Base-by-base conservation (phyloP, 768 basidiomycete species). In the Boletus barrowsii region DNA sequence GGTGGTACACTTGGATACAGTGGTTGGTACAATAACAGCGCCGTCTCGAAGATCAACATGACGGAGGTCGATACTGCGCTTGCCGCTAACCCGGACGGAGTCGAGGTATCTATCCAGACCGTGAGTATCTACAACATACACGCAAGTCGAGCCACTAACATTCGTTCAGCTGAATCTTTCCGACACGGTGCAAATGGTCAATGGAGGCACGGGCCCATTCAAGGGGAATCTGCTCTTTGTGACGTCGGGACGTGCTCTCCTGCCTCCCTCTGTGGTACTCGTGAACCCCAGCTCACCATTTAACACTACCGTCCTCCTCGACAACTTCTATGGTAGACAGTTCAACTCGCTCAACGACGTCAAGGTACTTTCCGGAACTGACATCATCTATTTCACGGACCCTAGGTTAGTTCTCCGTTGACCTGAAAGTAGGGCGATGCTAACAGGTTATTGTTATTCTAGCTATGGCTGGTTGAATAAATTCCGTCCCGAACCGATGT, bases 291-390 rank as follows among this genome's bases (percentile, higher is more conserved):
- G 61, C 4, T 64, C 80, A 6, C 88, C 88, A 1, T 75, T 84
- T 68, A 87, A 90, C 53, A 72, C 79, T 5, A 90, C 86, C 0
- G 78, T 87, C 39, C 68, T 93, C 14, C 67, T 93, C 55, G 87
- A 92, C 69, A 91, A 90, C 71, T 89, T 79, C 71, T 87, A 81
- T 62, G 90, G 90, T 3, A 75, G 88, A 7, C 89, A 90, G 58
- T 92, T 91, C 73, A 90, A 88, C 68, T 90, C 90, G 1, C 67
- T 92, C 39, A 91, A 91, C 66, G 91, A 93, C 59, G 75, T 87
- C 53, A 90, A 87, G 61, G 74, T 90, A 2, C 84, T 90, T 47
- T 87, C 87, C 1, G 70, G 70, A 14, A 86, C 79, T 54, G 83
- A 83, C 35, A 80, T 80, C 41, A 58, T 92, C 2, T 90, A 86